Percentiles rank a stretch among this genome's conserved stretches.
These are phyloP conservation scores for Ceriops decandra DNA, from an alignment of 345 rosid species.

Conservation along the genomic window DNA sequence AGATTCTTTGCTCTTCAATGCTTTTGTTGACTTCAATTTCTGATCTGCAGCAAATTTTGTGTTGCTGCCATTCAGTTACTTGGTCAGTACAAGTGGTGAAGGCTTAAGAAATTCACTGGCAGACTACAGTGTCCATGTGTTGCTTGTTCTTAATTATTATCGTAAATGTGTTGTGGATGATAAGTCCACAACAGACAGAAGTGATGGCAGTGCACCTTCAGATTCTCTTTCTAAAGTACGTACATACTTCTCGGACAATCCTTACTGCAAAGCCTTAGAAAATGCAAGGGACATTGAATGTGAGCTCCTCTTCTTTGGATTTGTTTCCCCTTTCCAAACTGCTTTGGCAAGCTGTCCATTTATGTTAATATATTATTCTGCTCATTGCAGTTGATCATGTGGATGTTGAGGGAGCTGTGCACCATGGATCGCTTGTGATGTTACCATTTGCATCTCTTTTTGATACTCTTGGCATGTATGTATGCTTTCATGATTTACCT, in stretches of 20 bases:
- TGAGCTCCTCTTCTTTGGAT: conserved; percentile 34
- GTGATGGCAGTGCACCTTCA: conserved; percentile 55
- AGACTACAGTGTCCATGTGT: conserved; percentile 73
- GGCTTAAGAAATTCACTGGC: conserved; percentile 63
- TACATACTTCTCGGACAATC: conserved; percentile 57
- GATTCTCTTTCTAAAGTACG: conserved; percentile 55
- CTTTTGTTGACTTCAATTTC: neutral
- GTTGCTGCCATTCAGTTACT: conserved; percentile 74
- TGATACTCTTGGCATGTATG: conserved; percentile 94
- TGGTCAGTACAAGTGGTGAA: conserved; percentile 63
- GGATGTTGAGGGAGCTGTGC: conserved; percentile 76
- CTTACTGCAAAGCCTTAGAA: conserved; percentile 79
- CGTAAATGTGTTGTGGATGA: conserved; percentile 58
- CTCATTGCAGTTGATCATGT: conserved; percentile 68
- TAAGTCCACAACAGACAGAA: conserved; percentile 53
- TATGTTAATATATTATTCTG: conserved; percentile 2
- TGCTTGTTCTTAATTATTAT: conserved; percentile 82
- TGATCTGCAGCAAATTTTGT: conserved; percentile 75
- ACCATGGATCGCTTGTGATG: conserved; percentile 55
- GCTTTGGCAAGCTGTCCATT: neutral
- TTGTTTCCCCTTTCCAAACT: neutral
- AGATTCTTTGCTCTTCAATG: no score
- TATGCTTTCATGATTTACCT: conserved; percentile 5
- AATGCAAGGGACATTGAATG: conserved; percentile 88
- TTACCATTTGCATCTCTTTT: conserved; percentile 85